Conservation (phyloP, 345 rosid species). For the Lepidium africanum region DNA sequence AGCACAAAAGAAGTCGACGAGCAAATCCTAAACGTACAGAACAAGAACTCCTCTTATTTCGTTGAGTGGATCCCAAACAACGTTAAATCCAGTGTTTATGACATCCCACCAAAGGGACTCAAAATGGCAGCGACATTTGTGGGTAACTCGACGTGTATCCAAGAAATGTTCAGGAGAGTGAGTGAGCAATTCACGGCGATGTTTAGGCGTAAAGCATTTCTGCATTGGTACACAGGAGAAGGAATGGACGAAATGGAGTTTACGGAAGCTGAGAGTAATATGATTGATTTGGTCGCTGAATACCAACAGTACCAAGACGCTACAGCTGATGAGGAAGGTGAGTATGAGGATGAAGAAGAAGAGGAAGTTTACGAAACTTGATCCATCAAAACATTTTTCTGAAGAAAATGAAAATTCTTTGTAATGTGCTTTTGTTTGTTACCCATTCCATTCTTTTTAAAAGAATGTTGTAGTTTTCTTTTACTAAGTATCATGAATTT, state of each 20-base stretch:
- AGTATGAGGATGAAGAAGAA: slow-evolving; percentile 1
- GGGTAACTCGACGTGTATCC: slow-evolving; percentile 14
- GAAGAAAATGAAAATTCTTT: not conserved
- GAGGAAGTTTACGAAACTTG: not conserved
- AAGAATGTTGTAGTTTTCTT: not conserved
- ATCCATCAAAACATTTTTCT: not conserved
- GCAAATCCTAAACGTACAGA: slow-evolving; percentile 10
- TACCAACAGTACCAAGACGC: slow-evolving; percentile 22
- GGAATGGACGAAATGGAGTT: slow-evolving; percentile 23
- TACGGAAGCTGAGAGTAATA: slow-evolving; percentile 18
- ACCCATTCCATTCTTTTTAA: not conserved
- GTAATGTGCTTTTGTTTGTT: not conserved
- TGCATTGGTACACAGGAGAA: slow-evolving; percentile 24
- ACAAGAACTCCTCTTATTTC: slow-evolving; percentile 22
- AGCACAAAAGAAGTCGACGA: slow-evolving; percentile 20
- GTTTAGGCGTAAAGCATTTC: slow-evolving; percentile 19
- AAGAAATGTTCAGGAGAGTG: slow-evolving; percentile 22
- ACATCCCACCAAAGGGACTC: slow-evolving; percentile 16
- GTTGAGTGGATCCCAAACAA: slow-evolving; percentile 26
- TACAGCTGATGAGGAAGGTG: slow-evolving; percentile 12
- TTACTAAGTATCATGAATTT: not conserved
- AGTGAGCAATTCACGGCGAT: slow-evolving; percentile 20
- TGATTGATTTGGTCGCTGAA: slow-evolving; percentile 16
- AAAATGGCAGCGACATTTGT: slow-evolving; percentile 16
- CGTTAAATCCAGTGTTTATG: slow-evolving; percentile 14